phyloP scores from a whole-genome alignment of 345 rosid species.

The Anacardium occidentale region DNA sequence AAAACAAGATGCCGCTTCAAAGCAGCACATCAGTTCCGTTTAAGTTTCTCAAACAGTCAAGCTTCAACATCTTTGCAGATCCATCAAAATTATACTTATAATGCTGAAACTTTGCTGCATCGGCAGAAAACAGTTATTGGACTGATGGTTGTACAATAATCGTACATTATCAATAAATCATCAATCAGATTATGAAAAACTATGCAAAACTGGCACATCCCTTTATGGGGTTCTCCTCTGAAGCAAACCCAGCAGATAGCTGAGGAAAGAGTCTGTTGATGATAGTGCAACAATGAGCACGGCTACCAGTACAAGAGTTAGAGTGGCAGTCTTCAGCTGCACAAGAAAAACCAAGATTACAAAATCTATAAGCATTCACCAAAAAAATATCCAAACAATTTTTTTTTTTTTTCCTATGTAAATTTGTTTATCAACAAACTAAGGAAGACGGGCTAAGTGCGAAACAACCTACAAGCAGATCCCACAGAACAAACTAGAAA shows the following conservation, averaged over 20 bases:
- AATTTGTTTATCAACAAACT: no score
- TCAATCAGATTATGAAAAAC: no score
- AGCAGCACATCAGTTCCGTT: background rate
- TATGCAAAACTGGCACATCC: no score
- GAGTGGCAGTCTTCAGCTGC: slow-evolving; percentile 80
- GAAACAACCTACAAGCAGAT: no score
- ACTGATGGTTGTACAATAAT: background rate
- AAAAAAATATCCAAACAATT: no score
- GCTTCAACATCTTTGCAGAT: background rate
- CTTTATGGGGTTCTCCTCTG: slow-evolving; percentile 50
- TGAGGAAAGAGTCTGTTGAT: slow-evolving; percentile 63
- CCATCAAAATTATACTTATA: background rate
- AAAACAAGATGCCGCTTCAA: background rate
- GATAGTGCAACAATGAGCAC: slow-evolving; percentile 63
- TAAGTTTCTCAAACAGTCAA: background rate
- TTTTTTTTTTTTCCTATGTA: no score
- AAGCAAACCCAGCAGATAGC: slow-evolving; percentile 51
- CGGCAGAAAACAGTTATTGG: background rate
- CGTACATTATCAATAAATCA: no score
- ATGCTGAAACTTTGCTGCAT: background rate
- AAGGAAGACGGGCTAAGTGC: no score
- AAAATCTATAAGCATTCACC: background rate
- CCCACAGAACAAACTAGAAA: no score
- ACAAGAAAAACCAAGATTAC: slow-evolving; percentile 4
- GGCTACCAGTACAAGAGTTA: slow-evolving; percentile 69